Conservation (phyloP, 176 grass and related monocot genomes). For the Pontederia paniculata region DNA sequence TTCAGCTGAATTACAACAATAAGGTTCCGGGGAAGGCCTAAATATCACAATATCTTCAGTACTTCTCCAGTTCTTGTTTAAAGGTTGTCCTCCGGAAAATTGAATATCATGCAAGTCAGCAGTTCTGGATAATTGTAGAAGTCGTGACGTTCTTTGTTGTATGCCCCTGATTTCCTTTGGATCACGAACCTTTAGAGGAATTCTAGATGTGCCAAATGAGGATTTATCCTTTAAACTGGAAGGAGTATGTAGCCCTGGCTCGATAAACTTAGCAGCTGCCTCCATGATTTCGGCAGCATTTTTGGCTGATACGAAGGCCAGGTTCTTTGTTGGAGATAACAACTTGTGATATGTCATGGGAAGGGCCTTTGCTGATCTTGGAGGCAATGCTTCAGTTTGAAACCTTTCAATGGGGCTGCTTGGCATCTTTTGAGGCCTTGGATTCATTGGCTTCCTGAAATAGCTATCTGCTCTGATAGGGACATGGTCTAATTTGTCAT, state of each 20-base stretch:
- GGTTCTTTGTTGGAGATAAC: conserved; percentile 50
- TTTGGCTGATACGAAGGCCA: conserved; percentile 35
- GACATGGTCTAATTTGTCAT: conserved; percentile 16
- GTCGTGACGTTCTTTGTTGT: conserved; percentile 33
- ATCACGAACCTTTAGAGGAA: conserved; percentile 29
- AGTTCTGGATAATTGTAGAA: conserved; percentile 20
- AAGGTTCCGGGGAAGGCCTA: conserved; percentile 42
- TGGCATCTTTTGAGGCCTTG: conserved; percentile 61
- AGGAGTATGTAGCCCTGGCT: conserved; percentile 34
- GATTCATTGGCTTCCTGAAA: conserved; percentile 4
- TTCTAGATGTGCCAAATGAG: conserved; percentile 19
- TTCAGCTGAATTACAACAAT: conserved; percentile 33
- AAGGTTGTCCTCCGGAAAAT: conserved; percentile 31
- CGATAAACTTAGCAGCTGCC: conserved; percentile 55
- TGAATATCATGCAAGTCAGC: conserved; percentile 9
- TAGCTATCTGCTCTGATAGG: neutral
- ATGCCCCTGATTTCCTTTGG: conserved; percentile 26
- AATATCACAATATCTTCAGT: conserved; percentile 62
- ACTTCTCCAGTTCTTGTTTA: conserved; percentile 34
- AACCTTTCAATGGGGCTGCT: conserved; percentile 74
- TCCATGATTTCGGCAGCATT: conserved; percentile 86
- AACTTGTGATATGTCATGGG: conserved; percentile 48
- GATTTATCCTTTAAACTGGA: conserved; percentile 6
- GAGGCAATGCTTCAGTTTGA: conserved; percentile 55
- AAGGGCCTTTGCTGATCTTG: conserved; percentile 39